Evolutionary conservation across 208 protist genomes (phyloP), one percentile per base, ranked within the genome.

Genomic region (Wallacemonas sp.): DNA sequence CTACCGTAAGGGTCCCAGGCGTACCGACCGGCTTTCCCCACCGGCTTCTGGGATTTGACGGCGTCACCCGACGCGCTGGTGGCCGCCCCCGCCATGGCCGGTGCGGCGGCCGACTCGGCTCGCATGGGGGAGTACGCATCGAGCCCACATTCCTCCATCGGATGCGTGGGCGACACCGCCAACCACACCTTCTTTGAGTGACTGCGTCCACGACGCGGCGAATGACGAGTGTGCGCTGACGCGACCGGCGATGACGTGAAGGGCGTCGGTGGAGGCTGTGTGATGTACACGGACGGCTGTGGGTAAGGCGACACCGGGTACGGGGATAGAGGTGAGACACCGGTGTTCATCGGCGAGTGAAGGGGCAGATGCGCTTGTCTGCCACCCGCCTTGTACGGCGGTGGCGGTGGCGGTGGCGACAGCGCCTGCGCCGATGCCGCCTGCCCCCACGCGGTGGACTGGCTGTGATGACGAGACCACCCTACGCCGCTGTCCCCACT

Each of bases 1-100:
- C 17, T 58, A 33, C 46, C 33, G 21, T 57, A 57, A 4, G 50
- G 50, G 30, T 57, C 38, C 50, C 50, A 57, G n/a, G 38, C 50
- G 29, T 57, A 57, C 1, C 50, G 50, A 17, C 50, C 50, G 4
- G 50, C 33, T 37, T 4, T 57, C 5, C 50, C 50, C 0, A 57
- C 30, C 32, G 50, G n/a, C 50, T 38, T 57, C 50, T 57, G 50
- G 5, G 50, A 57, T 8, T 2, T 37, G n/a, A n/a, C n/a, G n/a
- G n/a, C n/a, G n/a, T n/a, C n/a, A n/a, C n/a, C n/a, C n/a, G n/a
- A n/a, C n/a, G n/a, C n/a, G n/a, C n/a, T n/a, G n/a, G n/a, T n/a
- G n/a, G n/a, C n/a, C n/a, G n/a, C n/a, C 13, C 10, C 29, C 15
- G 37, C 12, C 17, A 15, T 15, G 37, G 37, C 12, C 17, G 37